phyloP scores from a whole-genome alignment of 192 early-diverging fungal species.

The Coemansia brasiliensis region DNA sequence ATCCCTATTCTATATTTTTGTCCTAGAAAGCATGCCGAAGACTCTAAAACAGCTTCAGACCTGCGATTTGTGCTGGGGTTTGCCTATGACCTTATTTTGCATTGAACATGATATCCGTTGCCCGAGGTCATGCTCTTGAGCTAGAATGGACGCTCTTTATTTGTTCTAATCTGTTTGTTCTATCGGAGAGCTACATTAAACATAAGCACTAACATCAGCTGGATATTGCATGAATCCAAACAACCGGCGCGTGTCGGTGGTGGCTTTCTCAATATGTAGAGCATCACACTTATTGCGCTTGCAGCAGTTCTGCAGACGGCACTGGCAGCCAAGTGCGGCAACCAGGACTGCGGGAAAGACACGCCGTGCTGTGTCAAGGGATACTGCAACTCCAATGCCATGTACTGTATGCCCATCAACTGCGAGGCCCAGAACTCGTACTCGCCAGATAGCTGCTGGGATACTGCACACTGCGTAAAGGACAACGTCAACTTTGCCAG shows the following conservation, averaged over 20 bases:
- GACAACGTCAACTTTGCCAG: constrained; percentile 29
- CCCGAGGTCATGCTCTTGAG: too few species aligned
- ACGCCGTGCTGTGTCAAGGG: constrained; percentile 57
- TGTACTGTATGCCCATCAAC: constrained; percentile 44
- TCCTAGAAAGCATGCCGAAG: too few species aligned
- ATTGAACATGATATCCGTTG: too few species aligned
- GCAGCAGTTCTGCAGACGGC: constrained; percentile 46
- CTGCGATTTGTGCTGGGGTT: too few species aligned
- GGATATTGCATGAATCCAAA: not conserved
- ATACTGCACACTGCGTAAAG: constrained; percentile 46
- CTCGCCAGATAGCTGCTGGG: constrained; percentile 43
- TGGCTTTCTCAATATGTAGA: constrained; percentile 23
- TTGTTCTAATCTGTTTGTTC: not conserved
- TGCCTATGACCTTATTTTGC: too few species aligned
- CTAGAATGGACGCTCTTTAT: not conserved
- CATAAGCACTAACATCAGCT: constrained; percentile 16
- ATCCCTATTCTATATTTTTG: too few species aligned
- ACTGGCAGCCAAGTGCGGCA: constrained; percentile 35
- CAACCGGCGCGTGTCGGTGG: constrained; percentile 6
- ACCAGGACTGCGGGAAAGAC: constrained; percentile 33
- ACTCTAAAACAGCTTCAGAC: too few species aligned
- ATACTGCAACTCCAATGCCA: constrained; percentile 46
- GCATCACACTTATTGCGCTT: constrained; percentile 30
- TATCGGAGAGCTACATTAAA: not conserved
- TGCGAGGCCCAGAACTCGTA: constrained; percentile 56